Conservation (phyloP, 2,329 filamentous ascomycete species). For the Penicillium sp. region DNA sequence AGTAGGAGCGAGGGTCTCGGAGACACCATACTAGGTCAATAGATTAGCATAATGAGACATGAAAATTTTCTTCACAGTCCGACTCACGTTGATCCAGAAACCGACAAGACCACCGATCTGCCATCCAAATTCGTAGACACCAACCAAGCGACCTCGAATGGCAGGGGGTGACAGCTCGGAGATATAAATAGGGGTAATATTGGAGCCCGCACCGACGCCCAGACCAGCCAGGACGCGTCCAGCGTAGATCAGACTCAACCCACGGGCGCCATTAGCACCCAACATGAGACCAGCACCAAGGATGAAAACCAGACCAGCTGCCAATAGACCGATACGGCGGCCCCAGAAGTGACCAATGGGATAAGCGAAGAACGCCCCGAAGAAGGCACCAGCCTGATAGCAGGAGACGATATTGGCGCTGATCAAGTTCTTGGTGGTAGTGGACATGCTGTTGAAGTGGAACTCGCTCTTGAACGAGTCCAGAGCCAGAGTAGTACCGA, state of each 20-base stretch:
- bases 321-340: constrained; percentile 63
- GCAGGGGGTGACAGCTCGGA: constrained; percentile 58
- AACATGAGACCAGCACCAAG: constrained; percentile 74
- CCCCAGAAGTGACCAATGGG: constrained; percentile 67
- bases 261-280: constrained; percentile 62
- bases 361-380: constrained; percentile 73
- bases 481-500: constrained; percentile 73
- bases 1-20: constrained; percentile 27
- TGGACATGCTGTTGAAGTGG: constrained; percentile 55
- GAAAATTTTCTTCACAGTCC: neutral
- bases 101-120: constrained; percentile 50
- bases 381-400: constrained; percentile 83
- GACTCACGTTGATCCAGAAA: constrained; percentile 48
- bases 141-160: constrained; percentile 57
- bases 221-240: constrained; percentile 57
- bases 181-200: constrained; percentile 60
- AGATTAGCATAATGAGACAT: constrained; percentile 2
- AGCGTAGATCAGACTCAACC: constrained; percentile 60
- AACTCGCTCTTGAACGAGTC: constrained; percentile 72
- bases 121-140: constrained; percentile 56
- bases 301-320: constrained; percentile 66
- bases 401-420: constrained; percentile 77
- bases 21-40: constrained; percentile 54
- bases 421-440: constrained; percentile 51
- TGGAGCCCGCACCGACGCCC: constrained; percentile 56